Evolutionary conservation across 306 rosid genomes (phyloP), one percentile per base, ranked within the genome.

Genomic region (Medicago ruthenica): DNA sequence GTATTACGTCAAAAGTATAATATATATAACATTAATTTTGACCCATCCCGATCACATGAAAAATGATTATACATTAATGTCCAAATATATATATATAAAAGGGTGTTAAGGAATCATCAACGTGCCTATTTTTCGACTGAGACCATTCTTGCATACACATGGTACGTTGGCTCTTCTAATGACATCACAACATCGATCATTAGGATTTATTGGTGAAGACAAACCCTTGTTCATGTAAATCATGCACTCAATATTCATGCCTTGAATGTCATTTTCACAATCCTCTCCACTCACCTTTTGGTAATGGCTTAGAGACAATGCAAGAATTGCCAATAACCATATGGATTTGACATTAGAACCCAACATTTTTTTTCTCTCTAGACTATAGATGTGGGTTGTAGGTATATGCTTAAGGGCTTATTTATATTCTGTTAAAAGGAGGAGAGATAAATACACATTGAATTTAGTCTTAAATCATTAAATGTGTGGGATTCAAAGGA

Each of bases 231-330:
- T 16, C 79, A 82, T 63, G 71, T 64, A 82, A 71, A 20, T 10
- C 71, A 82, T 8, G 54, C 85, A 82, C 70, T 82, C 81, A 20
- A 76, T 82, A 14, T 71, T 66, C 7, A 82, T 6, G 20, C 59
- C 79, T 18, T 18, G 13, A 18, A 65, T 7, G 45, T 82, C 82
- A 0, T 0, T 1, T 0, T 76, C 51, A 44, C 85, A 82, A 37
- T 71, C 42, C 36, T 76, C 82, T 20, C 50, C 85, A 6, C 20
- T 60, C 54, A 47, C 70, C 20, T 12, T 51, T 0, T 51, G 12
- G 41, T 65, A 48, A 65, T 53, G 18, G 31, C 17, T 20, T 5
- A 76, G 18, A 17, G 6, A 8, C 5, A 20, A 9, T 47, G 40
- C 64, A 14, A 17, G 8, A 6, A 59, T 14, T 14, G 10, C 15